phyloP scores from a whole-genome alignment of 371 early-diverging fungal genomes.

The Ordospora pajunii region DNA sequence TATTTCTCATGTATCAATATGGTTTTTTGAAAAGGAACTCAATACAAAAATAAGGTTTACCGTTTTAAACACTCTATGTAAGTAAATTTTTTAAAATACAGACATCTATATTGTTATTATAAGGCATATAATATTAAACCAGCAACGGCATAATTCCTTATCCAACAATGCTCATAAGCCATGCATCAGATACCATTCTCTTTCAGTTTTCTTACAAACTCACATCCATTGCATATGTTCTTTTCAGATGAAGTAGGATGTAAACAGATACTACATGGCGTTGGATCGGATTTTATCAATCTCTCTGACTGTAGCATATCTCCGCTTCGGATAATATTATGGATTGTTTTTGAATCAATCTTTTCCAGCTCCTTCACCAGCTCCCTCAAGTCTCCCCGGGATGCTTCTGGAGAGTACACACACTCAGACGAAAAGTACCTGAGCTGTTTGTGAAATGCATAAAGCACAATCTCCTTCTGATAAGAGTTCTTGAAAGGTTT shows the following conservation, averaged over 20 bases:
- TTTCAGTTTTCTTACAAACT: slow-evolving; percentile 16
- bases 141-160: no score
- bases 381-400: slow-evolving; percentile 84
- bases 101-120: no score
- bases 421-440: slow-evolving; percentile 99
- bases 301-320: slow-evolving; percentile 6
- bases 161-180: no score
- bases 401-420: slow-evolving; percentile 93
- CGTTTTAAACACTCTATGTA: neutral
- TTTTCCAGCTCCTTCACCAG: slow-evolving; percentile 91
- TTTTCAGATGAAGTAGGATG: slow-evolving; percentile 37
- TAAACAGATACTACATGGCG: slow-evolving; percentile 18
- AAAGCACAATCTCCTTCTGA: slow-evolving; percentile 98
- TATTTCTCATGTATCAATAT: neutral
- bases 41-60: neutral
- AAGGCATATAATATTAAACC: no score
- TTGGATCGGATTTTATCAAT: neutral
- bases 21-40: neutral
- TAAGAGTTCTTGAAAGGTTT: slow-evolving; percentile 98
- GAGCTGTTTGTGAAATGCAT: slow-evolving; percentile 92
- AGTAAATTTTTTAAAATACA: neutral
- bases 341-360: slow-evolving; percentile 75
- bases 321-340: slow-evolving; percentile 64
- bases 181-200: neutral
- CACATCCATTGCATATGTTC: slow-evolving; percentile 36